Conservation (phyloP, 2,329 filamentous ascomycete species). For the Neonectria punicea region DNA sequence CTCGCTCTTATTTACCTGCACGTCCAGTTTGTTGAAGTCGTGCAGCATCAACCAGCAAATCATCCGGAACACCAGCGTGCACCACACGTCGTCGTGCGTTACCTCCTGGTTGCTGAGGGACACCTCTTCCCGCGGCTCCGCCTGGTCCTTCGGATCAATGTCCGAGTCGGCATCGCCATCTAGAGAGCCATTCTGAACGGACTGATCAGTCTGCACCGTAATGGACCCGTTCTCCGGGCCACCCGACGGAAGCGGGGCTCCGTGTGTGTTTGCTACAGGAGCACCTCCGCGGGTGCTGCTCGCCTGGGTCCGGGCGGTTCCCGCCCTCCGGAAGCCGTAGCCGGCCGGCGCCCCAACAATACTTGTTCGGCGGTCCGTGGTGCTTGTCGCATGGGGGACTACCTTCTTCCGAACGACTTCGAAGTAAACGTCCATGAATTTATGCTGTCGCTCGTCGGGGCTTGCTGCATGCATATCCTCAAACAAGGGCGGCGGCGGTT, state of each 20-base stretch:
- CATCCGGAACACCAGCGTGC: constrained; percentile 66
- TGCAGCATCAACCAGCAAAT: constrained; percentile 68
- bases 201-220: not conserved
- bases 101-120: constrained; percentile 39
- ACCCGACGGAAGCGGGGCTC: not conserved
- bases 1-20: constrained; percentile 64
- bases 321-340: constrained; percentile 33
- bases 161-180: constrained; percentile 25
- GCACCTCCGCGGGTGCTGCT: constrained; percentile 29
- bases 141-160: constrained; percentile 25
- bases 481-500: constrained; percentile 46
- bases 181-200: not conserved
- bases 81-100: constrained; percentile 61
- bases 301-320: constrained; percentile 38
- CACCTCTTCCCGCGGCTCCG: constrained; percentile 9
- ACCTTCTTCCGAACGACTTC: constrained; percentile 54
- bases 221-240: not conserved
- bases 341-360: constrained; percentile 38
- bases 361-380: constrained; percentile 42
- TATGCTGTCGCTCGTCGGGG: constrained; percentile 60
- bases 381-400: constrained; percentile 46
- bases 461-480: constrained; percentile 58
- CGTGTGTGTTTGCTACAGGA: constrained; percentile 16
- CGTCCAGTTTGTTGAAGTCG: constrained; percentile 65
- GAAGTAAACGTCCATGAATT: constrained; percentile 66